phyloP scores from a whole-genome alignment of 1,284 basidiomycete genomes.

The Ustilago tritici region DNA sequence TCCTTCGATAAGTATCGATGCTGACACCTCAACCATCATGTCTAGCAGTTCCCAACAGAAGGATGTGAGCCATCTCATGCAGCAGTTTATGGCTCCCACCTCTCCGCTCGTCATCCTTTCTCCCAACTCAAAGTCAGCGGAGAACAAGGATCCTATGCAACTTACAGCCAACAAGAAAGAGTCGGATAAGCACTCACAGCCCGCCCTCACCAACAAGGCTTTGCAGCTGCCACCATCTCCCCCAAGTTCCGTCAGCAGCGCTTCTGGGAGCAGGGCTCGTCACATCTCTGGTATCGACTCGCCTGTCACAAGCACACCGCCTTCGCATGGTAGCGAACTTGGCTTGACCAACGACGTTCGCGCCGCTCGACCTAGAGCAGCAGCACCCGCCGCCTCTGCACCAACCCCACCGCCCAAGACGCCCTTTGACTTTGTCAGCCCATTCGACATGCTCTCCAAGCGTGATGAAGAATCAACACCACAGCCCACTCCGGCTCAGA shows the following conservation, averaged over 20 bases:
- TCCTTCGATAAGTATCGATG: not conserved
- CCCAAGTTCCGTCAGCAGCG: slow-evolving; percentile 42
- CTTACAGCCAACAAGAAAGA: not conserved
- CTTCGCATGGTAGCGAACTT: slow-evolving; percentile 3
- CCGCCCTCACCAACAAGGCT: slow-evolving; percentile 22
- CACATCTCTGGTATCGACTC: slow-evolving; percentile 20
- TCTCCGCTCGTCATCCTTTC: slow-evolving; percentile 11
- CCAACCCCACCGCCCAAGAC: slow-evolving; percentile 20
- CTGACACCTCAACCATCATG: slow-evolving; percentile 6
- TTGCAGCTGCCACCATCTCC: slow-evolving; percentile 41
- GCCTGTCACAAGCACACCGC: slow-evolving; percentile 14
- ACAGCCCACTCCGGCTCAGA: slow-evolving; percentile 9
- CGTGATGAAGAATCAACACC: slow-evolving; percentile 8
- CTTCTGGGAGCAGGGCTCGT: slow-evolving; percentile 9
- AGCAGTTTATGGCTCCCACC: slow-evolving; percentile 34
- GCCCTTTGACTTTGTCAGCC: slow-evolving; percentile 46
- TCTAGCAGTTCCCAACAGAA: slow-evolving; percentile 10
- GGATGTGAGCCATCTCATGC: slow-evolving; percentile 32
- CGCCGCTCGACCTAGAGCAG: not conserved
- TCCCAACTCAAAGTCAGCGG: slow-evolving; percentile 6
- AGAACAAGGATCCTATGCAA: slow-evolving; percentile 10
- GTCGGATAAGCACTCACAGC: not conserved
- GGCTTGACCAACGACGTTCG: not conserved
- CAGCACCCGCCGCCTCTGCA: slow-evolving; percentile 8
- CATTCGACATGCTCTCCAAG: slow-evolving; percentile 39